A percentile compares a stretch with the other conserved stretches of the same genome.
Evolutionary conservation across 2,329 filamentous ascomycete species (phyloP).

Genomic region (Monosporascus cannonballus): DNA sequence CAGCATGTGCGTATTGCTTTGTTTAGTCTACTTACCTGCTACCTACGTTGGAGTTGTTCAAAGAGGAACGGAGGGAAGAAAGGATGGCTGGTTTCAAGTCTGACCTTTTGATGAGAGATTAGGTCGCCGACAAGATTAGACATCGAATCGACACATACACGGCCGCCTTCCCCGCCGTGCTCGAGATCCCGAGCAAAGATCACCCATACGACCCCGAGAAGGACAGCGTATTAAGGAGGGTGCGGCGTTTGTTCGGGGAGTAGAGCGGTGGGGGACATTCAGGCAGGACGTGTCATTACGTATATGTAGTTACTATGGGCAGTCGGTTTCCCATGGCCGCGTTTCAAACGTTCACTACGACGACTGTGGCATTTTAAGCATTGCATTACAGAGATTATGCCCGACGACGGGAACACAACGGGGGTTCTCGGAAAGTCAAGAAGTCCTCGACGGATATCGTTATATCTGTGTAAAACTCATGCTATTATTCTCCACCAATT

Average conservation of each 20-base stretch:
- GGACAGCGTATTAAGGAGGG: slow-evolving; percentile 90
- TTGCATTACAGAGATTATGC: too few relatives aligned
- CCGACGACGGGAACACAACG: too few relatives aligned
- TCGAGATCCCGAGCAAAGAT: slow-evolving; percentile 98
- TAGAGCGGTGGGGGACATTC: slow-evolving; percentile 32
- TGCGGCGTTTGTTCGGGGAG: slow-evolving; percentile 63
- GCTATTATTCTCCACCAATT: too few relatives aligned
- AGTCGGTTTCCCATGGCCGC: too few relatives aligned
- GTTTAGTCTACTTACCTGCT: neutral
- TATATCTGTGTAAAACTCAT: too few relatives aligned
- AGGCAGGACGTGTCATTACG: neutral
- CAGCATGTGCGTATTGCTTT: slow-evolving; percentile 68
- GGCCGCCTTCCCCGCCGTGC: slow-evolving; percentile 88
- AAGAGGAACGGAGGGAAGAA: neutral
- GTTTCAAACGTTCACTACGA: too few relatives aligned
- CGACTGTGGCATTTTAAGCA: too few relatives aligned
- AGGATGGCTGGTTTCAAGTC: neutral
- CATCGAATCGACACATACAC: slow-evolving; percentile 86
- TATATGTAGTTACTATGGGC: too few relatives aligned
- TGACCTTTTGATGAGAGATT: neutral
- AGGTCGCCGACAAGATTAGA: slow-evolving; percentile 94
- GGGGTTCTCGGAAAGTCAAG: too few relatives aligned
- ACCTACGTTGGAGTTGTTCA: neutral
- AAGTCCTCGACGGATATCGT: too few relatives aligned
- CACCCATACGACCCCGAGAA: slow-evolving; percentile 99